Conservation (phyloP, 208 protist genomes). For the Angomonas deanei region DNA sequence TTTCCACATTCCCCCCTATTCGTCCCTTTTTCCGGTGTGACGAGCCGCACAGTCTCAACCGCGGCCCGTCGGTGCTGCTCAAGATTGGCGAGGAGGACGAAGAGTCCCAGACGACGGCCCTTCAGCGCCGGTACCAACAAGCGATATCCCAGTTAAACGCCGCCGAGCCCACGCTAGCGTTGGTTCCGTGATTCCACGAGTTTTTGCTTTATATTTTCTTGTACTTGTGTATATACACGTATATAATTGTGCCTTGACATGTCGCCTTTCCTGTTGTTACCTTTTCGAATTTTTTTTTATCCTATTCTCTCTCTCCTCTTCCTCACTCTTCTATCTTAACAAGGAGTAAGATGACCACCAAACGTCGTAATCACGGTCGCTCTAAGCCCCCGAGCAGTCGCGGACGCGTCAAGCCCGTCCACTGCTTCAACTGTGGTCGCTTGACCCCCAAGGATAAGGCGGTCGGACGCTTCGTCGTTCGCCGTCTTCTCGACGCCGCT, state of each 20-base stretch:
- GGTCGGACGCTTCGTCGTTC: conserved; percentile 97
- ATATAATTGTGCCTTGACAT: too few relatives aligned
- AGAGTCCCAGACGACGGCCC: background rate
- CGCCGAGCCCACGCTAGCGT: background rate
- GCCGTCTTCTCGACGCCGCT: conserved; percentile 97
- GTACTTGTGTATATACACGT: too few relatives aligned
- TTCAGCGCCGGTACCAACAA: background rate
- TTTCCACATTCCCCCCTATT: conserved; percentile 23
- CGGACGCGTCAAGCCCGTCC: conserved; percentile 85
- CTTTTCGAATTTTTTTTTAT: background rate
- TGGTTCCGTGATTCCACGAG: background rate
- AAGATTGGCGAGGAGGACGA: conserved; percentile 3
- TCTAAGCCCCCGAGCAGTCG: conserved; percentile 88
- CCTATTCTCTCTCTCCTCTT: background rate
- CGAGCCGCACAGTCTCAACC: conserved; percentile 1
- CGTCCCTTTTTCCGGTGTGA: conserved; percentile 13
- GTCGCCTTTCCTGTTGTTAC: background rate
- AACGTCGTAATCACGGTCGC: conserved; percentile 92
- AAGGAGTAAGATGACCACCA: conserved; percentile 76
- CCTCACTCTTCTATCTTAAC: background rate
- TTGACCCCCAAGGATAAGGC: conserved; percentile 96
- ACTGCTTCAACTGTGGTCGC: conserved; percentile 93
- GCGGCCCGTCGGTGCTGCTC: conserved; percentile 19
- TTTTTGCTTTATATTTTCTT: too few relatives aligned
- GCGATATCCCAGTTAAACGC: background rate